Base-by-base conservation (phyloP, 805 yeast genomes). In the Clavispora phyllophila region DNA sequence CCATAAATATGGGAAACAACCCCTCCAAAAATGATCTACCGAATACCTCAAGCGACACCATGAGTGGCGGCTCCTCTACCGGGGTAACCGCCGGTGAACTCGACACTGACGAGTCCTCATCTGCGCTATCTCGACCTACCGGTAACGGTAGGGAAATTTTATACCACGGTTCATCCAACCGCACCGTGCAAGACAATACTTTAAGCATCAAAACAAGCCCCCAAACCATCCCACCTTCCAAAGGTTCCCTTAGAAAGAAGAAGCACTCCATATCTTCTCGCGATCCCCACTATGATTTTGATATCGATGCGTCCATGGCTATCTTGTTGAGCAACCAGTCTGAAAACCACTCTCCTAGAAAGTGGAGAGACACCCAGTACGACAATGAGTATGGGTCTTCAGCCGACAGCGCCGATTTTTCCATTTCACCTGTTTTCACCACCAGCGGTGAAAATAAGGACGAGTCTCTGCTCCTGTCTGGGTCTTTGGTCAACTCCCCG, bases 21-120 rank as follows among this genome's bases (percentile, higher is more conserved):
- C 83, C 83, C 71, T 78, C 83, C 46, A 68, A 68, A 58, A 61
- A 68, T 65, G 75, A 70, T 42, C 72, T 66, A 63, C 72, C 74
- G 73, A 66, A 58, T 51, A 56, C 57, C 57, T 65, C 67, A 46
- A 54, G 17, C 19, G 13, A 20, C 32, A 4, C 66, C 51, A 46
- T 37, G 40, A 50, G 39, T 61, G 53, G 51, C 53, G 47, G 51
- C 47, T 41, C 59, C 36, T 53, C 57, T 37, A 39, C 61, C 37
- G 54, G 49, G 38, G 49, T 53, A 37, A 41, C 55, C 38, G 54
- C 64, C 40, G 72, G 70, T 51, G 70, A 61, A 44, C 53, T 63
- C 50, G 73, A 68, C 39, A 60, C 72, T 32, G 74, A 68, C 49
- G 73, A 69, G 58, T 53, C 63, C 40, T 58, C 67, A 57, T 58